Base-by-base conservation (phyloP, 2,329 filamentous ascomycete species). In the Didymella glomerata region DNA sequence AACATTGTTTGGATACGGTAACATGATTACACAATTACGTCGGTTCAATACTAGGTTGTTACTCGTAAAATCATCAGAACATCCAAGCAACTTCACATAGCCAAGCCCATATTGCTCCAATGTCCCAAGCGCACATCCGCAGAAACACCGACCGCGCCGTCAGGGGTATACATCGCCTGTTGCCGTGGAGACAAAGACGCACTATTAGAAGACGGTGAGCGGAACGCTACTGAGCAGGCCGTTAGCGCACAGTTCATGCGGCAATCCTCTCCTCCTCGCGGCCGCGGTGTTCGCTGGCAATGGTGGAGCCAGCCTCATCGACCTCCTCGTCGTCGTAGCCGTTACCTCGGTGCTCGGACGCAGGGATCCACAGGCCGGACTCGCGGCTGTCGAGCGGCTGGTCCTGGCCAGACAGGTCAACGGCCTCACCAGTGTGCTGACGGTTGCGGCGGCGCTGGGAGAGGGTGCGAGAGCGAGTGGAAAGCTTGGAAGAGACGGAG, bases 331-430 rank as follows among this genome's bases (percentile, higher is more conserved):
- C 88, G 14, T 88, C 86, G 28, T 87, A 85, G 57, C 85, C 84
- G 55, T 87, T 83, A 25, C 82, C 83, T 69, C 85, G 83, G 72
- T 91, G 89, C 76, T 88, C 83, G 60, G 86, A 85, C 14, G 90
- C 91, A 7, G 90, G 89, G 34, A 93, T 87, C 94, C 94, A 97
- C 28, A 88, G 81, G 62, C 88, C 87, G 13, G 90, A 92, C 74
- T 94, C 91, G 57, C 89, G 84, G 73, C 77, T 73, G 45, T 91
- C 90, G 64, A 92, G 87, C 62, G 91, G 89, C 47, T 86, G 85
- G 74, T 97, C 93, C 80, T 97, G 94, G 47, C 84, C 85, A 2
- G 91, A 90, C 38, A 97, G 85, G 72, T 97, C 93, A 59, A 93
- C 85, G 8, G 91, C 91, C 71, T 94, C 90, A 27, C 81, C 82